These are phyloP conservation scores for Alternaria sp. DNA, from an alignment of 2,329 filamentous ascomycete genomes.

Conservation along the genomic window DNA sequence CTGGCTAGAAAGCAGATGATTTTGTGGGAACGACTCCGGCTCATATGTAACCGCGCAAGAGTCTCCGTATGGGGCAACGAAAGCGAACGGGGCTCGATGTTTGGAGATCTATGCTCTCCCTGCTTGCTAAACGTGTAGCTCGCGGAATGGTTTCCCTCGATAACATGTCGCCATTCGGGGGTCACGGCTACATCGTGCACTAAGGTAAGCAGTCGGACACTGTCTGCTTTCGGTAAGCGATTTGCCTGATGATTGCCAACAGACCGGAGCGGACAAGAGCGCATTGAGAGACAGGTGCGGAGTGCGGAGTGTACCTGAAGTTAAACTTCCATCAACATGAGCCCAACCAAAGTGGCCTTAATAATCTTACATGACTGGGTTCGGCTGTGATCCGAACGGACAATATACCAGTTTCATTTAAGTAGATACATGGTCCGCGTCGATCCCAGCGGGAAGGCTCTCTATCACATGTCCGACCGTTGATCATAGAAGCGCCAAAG, in stretches of 20 bases:
- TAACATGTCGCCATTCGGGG: not conserved
- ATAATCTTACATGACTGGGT: conserved; percentile 20
- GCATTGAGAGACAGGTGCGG: conserved; percentile 11
- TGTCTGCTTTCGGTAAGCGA: conserved; percentile 14
- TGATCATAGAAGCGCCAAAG: conserved; percentile 8
- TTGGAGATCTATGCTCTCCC: conserved; percentile 8
- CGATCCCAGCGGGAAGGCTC: conserved; percentile 20
- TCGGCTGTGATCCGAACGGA: conserved; percentile 35
- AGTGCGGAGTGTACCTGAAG: conserved; percentile 40
- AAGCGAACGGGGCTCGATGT: conserved; percentile 5
- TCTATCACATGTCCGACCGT: conserved; percentile 8
- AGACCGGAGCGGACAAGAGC: conserved; percentile 17
- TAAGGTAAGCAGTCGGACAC: conserved; percentile 7
- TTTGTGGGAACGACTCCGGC: not conserved
- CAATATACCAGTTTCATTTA: conserved; percentile 30
- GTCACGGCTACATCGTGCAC: conserved; percentile 8
- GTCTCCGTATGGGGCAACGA: conserved; percentile 1
- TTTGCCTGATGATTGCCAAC: conserved; percentile 2
- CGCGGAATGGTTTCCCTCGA: not conserved
- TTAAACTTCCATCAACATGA: conserved; percentile 22
- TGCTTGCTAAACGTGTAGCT: conserved; percentile 7
- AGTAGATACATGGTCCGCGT: conserved; percentile 23
- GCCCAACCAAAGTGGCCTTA: conserved; percentile 12
- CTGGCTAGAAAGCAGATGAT: not conserved
- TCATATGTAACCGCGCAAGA: not conserved